Percentiles rank a stretch among this genome's conserved stretches.
Conservation (phyloP, 2,329 filamentous ascomycete genomes). For the Calonectria honghensis region DNA sequence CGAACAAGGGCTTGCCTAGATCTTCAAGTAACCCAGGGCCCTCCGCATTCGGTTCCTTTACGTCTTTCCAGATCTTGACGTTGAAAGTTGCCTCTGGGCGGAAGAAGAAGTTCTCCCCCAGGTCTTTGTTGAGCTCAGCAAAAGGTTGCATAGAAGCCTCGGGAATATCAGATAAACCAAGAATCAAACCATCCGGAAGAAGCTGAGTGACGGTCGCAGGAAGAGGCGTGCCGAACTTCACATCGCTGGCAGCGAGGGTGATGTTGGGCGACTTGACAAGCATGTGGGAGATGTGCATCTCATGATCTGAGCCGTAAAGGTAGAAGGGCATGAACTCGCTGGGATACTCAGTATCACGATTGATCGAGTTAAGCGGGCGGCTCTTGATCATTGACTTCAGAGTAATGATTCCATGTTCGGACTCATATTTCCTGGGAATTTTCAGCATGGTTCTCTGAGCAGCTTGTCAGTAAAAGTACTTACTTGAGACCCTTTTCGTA, state of each 20-base stretch:
- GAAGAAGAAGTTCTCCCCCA: constrained; percentile 46
- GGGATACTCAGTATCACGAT: constrained; percentile 61
- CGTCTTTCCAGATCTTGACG: constrained; percentile 44
- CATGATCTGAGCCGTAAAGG: constrained; percentile 62
- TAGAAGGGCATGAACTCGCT: constrained; percentile 64
- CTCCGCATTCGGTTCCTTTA: background rate
- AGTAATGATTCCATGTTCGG: constrained; percentile 51
- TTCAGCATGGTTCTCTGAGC: background rate
- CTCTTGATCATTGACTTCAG: constrained; percentile 55
- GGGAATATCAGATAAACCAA: constrained; percentile 57
- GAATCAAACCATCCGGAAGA: constrained; percentile 50
- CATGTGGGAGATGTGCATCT: constrained; percentile 65
- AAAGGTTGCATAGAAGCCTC: constrained; percentile 64
- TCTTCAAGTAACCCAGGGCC: constrained; percentile 37
- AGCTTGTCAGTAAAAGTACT: background rate
- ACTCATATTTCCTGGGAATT: constrained; percentile 25
- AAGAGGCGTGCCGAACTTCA: constrained; percentile 42
- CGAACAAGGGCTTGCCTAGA: constrained; percentile 28
- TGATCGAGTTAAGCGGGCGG: constrained; percentile 60
- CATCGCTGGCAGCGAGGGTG: constrained; percentile 55
- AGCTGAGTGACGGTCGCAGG: constrained; percentile 43
- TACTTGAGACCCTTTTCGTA: constrained; percentile 32
- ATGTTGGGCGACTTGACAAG: constrained; percentile 65
- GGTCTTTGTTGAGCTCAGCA: constrained; percentile 44
- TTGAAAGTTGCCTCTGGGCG: constrained; percentile 18